Base-by-base conservation (phyloP, 768 basidiomycete species). In the Lentinus tigrinus region DNA sequence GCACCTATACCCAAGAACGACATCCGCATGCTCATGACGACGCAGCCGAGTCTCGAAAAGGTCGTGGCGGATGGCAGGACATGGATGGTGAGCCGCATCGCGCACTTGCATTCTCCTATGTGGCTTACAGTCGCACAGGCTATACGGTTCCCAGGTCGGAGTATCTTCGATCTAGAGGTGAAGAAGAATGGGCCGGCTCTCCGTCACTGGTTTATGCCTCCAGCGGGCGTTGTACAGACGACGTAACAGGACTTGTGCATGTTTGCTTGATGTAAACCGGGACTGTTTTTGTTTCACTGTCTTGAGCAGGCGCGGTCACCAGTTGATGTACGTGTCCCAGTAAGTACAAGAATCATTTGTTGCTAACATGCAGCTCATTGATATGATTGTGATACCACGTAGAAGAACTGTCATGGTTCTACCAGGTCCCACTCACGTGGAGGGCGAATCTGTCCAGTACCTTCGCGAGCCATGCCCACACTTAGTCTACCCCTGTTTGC, bases 31-130 rank as follows among this genome's bases (percentile, higher is more conserved):
- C 71, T 87, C 69, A 79, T 82, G 72, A 63, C 65, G 28, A 59
- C 63, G 3, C 75, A 77, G 23, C 73, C 70, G 2, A 73, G 63
- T 21, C 68, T 88, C 44, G 71, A 68, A 43, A 80, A 74, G 53
- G 72, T 87, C 42, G 72, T 84, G 13, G 78, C 77, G 19, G 79
- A 78, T 56, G 75, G 76, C 17, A 73, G 83, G 38, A 66, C 80
- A 11, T 87, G 85, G 85, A 81, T 73, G 61, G 85, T 85, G 61
- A 54, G 81, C 74, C 3, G 16, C 11, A 13, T 27, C 1, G 7
- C 10, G 23, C n/a, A n/a, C n/a, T n/a, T n/a, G n/a, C 31, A 17
- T 9, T 8, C 5, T 5, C 0, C 16, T 1, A 34, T 16, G 10
- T 46, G 11, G 8, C 24, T 52, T 23, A 38, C 34, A 10, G 16